Evolutionary conservation across 345 rosid genomes (phyloP), one percentile per base, ranked within the genome.

Genomic region (Citrus australasica): DNA sequence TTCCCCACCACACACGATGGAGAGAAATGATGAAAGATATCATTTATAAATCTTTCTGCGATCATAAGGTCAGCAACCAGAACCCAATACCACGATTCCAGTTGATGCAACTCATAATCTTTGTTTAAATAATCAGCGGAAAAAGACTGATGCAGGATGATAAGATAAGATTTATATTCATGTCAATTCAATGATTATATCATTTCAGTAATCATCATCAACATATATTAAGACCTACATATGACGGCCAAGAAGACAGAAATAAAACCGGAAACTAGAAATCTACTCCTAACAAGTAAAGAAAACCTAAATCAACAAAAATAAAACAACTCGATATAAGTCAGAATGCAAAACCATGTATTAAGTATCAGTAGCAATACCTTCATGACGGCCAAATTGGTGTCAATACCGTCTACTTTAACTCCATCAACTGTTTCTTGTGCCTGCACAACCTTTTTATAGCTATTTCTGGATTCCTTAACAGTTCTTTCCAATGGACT

Each of bases 371-470:
- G 3, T 11, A 72, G 76, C 64, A 69, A 66, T 90, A 96, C 99
- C 99, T 96, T 94, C 99, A 94, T 96, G 69, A 96, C 93, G 28
- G 99, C 99, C 87, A 94, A 51, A 86, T 96, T 96, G 84, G 98
- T 91, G 79, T 94, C 98, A 78, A 96, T 86, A 76, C 99, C 99
- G 48, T 90, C 95, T 76, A 96, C 94, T 88, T 92, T 92, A 59
- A 91, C 99, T 76, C 88, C 98, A 87, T 92, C 90, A 10, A 96
- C 89, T 19, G 99, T 89, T 86, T 90, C 95, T 86, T 91, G 95
- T 2, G 99, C 98, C 16, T 61, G 81, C 63, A 89, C 90, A 78
- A 91, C 97, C 55, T 90, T 93, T 83, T 90, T 85, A 75, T 94
- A 92, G 87, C 89, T 90, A 83, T 84, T 93, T 61, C 86, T 92